Conservation (phyloP, 768 basidiomycete species). For the Rhizopogon vesiculosus region DNA sequence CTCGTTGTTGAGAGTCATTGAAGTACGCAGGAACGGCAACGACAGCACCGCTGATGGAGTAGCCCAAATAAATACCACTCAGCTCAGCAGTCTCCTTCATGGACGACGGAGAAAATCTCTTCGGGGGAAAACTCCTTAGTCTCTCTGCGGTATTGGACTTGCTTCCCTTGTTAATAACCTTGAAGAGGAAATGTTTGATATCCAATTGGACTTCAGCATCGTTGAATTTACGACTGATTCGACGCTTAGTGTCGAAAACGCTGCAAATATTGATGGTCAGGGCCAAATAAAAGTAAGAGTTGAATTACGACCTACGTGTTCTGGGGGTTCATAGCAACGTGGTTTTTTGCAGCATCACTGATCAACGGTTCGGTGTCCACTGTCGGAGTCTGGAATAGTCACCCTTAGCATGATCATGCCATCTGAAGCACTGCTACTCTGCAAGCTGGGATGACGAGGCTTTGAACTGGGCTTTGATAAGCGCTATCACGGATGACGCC, state of each 20-base stretch:
- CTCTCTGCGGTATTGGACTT: conserved; percentile 91
- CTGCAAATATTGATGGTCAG: conserved; percentile 32
- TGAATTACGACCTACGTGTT: conserved; percentile 56
- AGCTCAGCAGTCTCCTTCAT: conserved; percentile 99
- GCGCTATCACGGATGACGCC: no score
- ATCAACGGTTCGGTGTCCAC: conserved; percentile 94
- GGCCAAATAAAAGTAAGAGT: not conserved
- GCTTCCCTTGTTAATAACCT: conserved; percentile 84
- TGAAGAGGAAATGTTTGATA: conserved; percentile 93
- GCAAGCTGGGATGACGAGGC: no score
- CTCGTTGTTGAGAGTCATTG: conserved; percentile 98
- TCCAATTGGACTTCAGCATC: conserved; percentile 82
- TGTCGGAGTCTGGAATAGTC: conserved; percentile 46
- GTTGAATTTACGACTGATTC: conserved; percentile 89
- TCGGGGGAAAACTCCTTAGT: conserved; percentile 94
- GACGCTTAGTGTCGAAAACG: conserved; percentile 97
- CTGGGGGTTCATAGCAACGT: conserved; percentile 96
- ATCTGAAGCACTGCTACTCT: no score
- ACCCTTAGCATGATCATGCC: no score
- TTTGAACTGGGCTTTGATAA: no score
- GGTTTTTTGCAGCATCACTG: conserved; percentile 99
- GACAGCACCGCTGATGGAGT: conserved; percentile 81
- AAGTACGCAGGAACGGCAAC: conserved; percentile 98
- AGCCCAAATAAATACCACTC: conserved; percentile 62
- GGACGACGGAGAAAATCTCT: conserved; percentile 97